phyloP scores from a whole-genome alignment of 257 asterid species.

The Fraxinus excelsior region DNA sequence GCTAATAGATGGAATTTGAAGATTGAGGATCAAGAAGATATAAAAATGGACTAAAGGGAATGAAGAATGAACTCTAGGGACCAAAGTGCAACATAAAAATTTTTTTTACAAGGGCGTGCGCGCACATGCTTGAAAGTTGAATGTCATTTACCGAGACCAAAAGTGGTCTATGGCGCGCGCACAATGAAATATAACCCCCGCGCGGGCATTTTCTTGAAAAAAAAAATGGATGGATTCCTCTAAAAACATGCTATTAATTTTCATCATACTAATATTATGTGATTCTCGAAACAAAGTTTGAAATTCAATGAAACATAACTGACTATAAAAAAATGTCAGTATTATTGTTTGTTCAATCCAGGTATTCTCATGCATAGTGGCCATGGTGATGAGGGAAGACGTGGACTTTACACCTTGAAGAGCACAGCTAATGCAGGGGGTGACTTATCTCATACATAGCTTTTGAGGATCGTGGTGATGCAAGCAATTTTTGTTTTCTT shows the following conservation, averaged over 20 bases:
- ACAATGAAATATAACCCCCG: no score
- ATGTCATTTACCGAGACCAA: no score
- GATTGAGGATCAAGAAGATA: no score
- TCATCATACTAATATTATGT: neutral
- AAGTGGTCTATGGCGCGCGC: no score
- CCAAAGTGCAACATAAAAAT: no score
- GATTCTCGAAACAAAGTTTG: neutral
- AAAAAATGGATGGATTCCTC: no score
- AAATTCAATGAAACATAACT: neutral
- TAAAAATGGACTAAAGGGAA: no score
- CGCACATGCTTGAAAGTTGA: no score
- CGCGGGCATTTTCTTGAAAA: no score
- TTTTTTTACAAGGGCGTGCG: no score
- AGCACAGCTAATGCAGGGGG: constrained; percentile 38
- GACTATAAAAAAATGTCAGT: neutral
- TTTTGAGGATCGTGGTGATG: constrained; percentile 83
- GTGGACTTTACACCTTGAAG: constrained; percentile 57
- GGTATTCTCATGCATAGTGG: constrained; percentile 67
- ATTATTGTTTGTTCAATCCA: constrained; percentile 24
- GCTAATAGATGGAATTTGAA: no score
- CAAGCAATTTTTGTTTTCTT: constrained; percentile 73
- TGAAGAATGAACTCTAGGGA: no score
- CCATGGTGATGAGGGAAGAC: constrained; percentile 42
- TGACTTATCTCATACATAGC: constrained; percentile 57
- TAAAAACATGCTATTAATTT: neutral